Evolutionary conservation across 225 moss, liverwort and hornwort genomes (phyloP).

Genomic region (Pleurozium schreberi): DNA sequence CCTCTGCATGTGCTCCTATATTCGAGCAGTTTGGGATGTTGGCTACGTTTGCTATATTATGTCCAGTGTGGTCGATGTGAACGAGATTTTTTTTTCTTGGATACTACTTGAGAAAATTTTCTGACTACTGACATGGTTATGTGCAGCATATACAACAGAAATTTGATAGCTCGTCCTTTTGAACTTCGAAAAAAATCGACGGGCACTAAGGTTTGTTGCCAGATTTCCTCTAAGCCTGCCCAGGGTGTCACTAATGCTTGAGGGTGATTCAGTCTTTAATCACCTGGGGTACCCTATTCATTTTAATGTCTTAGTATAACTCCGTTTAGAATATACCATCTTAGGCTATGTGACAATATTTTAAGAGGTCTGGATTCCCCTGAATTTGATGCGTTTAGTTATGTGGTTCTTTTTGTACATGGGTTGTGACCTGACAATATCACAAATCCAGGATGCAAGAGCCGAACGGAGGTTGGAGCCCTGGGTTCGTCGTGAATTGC

Average conservation of each 20-base stretch:
- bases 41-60: background rate
- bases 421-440: background rate
- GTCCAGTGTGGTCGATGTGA: background rate
- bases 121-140: background rate
- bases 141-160: conserved; percentile 34
- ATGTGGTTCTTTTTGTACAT: background rate
- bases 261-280: background rate
- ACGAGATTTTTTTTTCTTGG: background rate
- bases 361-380: background rate
- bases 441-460: conserved; percentile 21
- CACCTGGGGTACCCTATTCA: background rate
- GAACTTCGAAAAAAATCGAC: background rate
- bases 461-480: conserved; percentile 38
- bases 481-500: conserved; percentile 41
- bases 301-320: background rate
- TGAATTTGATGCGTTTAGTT: background rate
- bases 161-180: conserved; percentile 29
- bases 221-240: background rate
- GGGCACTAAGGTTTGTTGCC: conserved; percentile 15
- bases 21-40: background rate
- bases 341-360: background rate
- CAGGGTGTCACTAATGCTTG: background rate
- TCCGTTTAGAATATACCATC: background rate
- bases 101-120: background rate
- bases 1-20: background rate